Evolutionary conservation across 1,284 basidiomycete species (phyloP).

Genomic region (Pascua guehoae): DNA sequence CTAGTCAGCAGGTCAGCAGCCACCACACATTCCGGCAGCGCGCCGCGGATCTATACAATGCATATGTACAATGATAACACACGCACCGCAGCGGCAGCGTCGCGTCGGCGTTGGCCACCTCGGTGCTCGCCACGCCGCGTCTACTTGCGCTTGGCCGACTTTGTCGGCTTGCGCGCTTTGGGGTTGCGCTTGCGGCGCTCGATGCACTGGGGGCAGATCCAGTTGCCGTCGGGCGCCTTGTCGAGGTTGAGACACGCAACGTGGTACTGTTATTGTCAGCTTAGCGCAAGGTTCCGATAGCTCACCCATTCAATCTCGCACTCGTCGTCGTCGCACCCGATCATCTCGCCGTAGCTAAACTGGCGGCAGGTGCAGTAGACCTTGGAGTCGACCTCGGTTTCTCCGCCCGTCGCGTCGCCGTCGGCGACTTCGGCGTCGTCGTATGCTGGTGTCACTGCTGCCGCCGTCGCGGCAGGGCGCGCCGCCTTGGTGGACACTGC

Average conservation of each 20-base stretch:
- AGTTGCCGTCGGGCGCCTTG: constrained; percentile 67
- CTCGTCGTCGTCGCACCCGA: constrained; percentile 85
- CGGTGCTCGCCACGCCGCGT: constrained; percentile 1
- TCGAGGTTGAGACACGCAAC: constrained; percentile 71
- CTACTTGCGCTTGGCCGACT: constrained; percentile 14
- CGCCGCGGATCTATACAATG: background rate
- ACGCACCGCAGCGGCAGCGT: background rate
- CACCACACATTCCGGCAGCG: too few species aligned
- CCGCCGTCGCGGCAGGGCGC: constrained; percentile 8
- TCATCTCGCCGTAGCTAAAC: constrained; percentile 81
- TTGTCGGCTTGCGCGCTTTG: constrained; percentile 27
- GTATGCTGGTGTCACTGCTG: constrained; percentile 2
- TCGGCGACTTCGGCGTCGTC: constrained; percentile 48
- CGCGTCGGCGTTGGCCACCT: too few species aligned
- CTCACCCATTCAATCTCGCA: constrained; percentile 93
- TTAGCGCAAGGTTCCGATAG: constrained; percentile 22
- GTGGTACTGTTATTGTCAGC: constrained; percentile 64
- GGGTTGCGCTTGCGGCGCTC: constrained; percentile 36
- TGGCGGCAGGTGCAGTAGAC: constrained; percentile 86
- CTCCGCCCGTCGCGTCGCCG: constrained; percentile 8
- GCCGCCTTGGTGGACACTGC: constrained; percentile 1
- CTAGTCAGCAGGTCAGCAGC: background rate
- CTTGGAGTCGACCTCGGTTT: constrained; percentile 59
- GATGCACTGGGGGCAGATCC: constrained; percentile 67
- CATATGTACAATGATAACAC: constrained; percentile 2